These are phyloP conservation scores for Cercospora sp. DNA, from an alignment of 2,329 filamentous ascomycete genomes.

Conservation along the genomic window DNA sequence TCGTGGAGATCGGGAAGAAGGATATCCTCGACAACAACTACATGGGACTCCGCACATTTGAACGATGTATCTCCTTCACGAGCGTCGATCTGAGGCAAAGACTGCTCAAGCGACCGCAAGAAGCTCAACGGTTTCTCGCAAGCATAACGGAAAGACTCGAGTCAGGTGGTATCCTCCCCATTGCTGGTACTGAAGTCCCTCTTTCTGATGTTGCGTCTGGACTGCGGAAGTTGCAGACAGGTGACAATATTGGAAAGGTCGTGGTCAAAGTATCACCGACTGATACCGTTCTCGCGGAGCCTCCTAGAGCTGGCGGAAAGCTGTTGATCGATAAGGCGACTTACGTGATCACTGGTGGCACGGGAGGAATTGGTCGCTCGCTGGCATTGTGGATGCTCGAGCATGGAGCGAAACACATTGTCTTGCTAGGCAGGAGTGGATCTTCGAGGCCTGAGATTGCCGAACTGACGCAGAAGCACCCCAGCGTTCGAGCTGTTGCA, in stretches of 20 bases:
- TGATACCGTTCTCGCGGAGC: neutral
- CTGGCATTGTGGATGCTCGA: slow-evolving; percentile 16
- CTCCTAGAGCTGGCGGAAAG: neutral
- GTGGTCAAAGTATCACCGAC: neutral
- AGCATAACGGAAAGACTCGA: neutral
- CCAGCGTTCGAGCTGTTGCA: neutral
- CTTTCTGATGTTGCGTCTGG: slow-evolving; percentile 2
- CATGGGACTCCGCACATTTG: slow-evolving; percentile 13
- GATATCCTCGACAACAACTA: slow-evolving; percentile 21
- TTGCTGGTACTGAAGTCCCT: slow-evolving; percentile 2
- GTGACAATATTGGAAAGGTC: slow-evolving; percentile 13
- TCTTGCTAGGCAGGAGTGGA: slow-evolving; percentile 11
- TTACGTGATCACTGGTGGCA: slow-evolving; percentile 18
- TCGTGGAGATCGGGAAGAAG: slow-evolving; percentile 35
- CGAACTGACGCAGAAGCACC: neutral
- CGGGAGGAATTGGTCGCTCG: slow-evolving; percentile 16
- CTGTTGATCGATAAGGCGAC: slow-evolving; percentile 8
- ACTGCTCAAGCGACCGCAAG: neutral
- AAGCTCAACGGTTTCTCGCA: neutral
- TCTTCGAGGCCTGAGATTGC: neutral
- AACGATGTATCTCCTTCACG: neutral
- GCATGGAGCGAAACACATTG: slow-evolving; percentile 13
- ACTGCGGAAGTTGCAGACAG: slow-evolving; percentile 13
- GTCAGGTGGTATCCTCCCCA: neutral
- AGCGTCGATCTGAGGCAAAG: slow-evolving; percentile 6